Evolutionary conservation across 1,284 basidiomycete species (phyloP).

Genomic region (Coriolopsis trogii): DNA sequence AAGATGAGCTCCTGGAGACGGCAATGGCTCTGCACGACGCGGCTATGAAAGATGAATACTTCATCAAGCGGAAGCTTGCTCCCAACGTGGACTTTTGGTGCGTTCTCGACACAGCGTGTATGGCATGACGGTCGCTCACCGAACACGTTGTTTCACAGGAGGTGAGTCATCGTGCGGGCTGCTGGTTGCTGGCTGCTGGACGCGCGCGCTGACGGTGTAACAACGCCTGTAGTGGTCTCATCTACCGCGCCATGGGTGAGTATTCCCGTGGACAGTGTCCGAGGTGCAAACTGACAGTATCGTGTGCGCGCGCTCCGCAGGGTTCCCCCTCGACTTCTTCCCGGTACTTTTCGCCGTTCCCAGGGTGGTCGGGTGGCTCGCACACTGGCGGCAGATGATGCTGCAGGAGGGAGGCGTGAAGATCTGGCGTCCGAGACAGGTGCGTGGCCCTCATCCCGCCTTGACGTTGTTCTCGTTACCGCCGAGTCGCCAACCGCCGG

Average conservation of each 20-base stretch:
- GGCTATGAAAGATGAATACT: constrained; percentile 88
- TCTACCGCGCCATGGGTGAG: constrained; percentile 87
- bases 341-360: constrained; percentile 89
- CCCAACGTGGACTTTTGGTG: constrained; percentile 88
- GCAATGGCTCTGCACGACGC: constrained; percentile 87
- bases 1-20: constrained; percentile 81
- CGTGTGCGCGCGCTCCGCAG: constrained; percentile 38
- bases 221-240: constrained; percentile 62
- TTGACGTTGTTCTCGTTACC: constrained; percentile 1
- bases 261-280: constrained; percentile 18
- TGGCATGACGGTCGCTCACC: constrained; percentile 16
- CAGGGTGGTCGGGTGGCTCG: constrained; percentile 87
- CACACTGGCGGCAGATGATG: constrained; percentile 93
- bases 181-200: no score
- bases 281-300: constrained; percentile 7
- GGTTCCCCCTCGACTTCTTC: constrained; percentile 90
- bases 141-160: constrained; percentile 40
- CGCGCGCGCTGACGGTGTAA: constrained; percentile 7
- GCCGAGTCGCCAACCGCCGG: constrained; percentile 5
- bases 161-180: constrained; percentile 45
- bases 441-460: constrained; percentile 34
- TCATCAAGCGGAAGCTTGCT: constrained; percentile 72
- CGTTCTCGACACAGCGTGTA: constrained; percentile 27
- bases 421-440: constrained; percentile 88
- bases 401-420: constrained; percentile 84